Base-by-base conservation (phyloP, 352 stramenopile genomes). In the Thalassiosira hispida region DNA sequence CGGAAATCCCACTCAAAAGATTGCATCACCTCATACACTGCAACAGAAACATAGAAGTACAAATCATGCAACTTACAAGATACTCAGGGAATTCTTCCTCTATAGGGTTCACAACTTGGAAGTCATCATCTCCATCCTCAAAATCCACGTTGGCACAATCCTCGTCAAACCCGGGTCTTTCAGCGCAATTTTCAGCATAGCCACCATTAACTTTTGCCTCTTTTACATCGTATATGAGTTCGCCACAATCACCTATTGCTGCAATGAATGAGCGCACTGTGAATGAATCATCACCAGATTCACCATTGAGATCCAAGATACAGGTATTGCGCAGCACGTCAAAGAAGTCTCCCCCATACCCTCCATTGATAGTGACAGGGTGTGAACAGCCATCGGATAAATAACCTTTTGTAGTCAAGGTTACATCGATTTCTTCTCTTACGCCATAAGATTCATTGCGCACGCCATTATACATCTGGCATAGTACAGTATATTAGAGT, bases 391-490 rank as follows among this genome's bases (percentile, higher is more conserved):
- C 79, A 63, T 86, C 61, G 60, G 55, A 75, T 0, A 86, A 27
- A 31, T 75, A 86, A 1, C 79, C 79, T 68, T 77, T 83, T 33
- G 79, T 86, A 8, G 79, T 86, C 12, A 83, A 57, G 1, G 79
- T 83, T 5, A 60, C 78, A 4, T 64, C 20, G 29, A 86, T 80
- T 23, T 67, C 62, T 29, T 86, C 79, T 6, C 53, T 51, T 20
- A 77, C 59, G 16, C 60, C 60, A 68, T 53, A 61, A 25, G 35
- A 42, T 56, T 56, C 59, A 49, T 56, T 77, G 5, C 74, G 60
- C 16, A 73, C 42, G 27, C 18, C 23, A 31, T 86, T 79, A 56
- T 69, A 86, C 42, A 74, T 72, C 46, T 83, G 68, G 20, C 65
- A n/a, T n/a, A n/a, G n/a, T n/a, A n/a, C n/a, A n/a, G n/a, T n/a